Base-by-base conservation (phyloP, 345 rosid species). In the Limnanthes douglasii region DNA sequence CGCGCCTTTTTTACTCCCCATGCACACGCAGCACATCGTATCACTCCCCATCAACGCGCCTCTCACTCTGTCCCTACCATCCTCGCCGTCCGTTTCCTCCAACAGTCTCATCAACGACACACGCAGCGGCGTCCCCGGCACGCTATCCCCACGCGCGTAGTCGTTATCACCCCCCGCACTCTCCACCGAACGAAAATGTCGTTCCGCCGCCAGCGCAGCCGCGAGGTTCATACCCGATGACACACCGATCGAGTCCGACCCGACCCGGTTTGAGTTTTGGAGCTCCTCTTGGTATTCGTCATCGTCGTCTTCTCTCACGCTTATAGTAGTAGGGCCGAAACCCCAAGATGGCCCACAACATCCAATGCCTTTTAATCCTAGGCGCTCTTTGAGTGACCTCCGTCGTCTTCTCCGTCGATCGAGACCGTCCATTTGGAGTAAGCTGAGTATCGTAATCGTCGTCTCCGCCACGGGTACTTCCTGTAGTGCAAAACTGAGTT, bases 161-260 rank as follows among this genome's bases (percentile, higher is more conserved):
- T 85, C 52, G 86, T 70, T 43, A 52, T 52, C 43, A 51, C 44
- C 45, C 23, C 24, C 43, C 3, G 5, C 27, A 15, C 7, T 0
- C 3, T 50, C 64, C 41, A 55, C 69, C 5, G 43, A 58, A 39
- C 82, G 42, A 31, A 56, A 61, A 18, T 73, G 74, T 16, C 94
- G 43, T 60, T 83, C 97, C 9, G 78, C 90, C 10, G 93, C 93
- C 31, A 88, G 56, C 12, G 97, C 95, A 18, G 88, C 57, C 11
- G 97, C 97, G 1, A 88, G 84, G 53, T 88, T 88, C 86, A 79
- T 83, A 8, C 73, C 63, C 36, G 67, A 9, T 14, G 43, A 41
- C 23, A 54, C 18, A 29, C 61, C 40, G 16, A 3, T 24, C 21
- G 43, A 45, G 34, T 34, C 57, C 34, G 66, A 18, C 5, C 4